Base-by-base conservation (phyloP, 306 rosid species). In the Fragaria iinumae region DNA sequence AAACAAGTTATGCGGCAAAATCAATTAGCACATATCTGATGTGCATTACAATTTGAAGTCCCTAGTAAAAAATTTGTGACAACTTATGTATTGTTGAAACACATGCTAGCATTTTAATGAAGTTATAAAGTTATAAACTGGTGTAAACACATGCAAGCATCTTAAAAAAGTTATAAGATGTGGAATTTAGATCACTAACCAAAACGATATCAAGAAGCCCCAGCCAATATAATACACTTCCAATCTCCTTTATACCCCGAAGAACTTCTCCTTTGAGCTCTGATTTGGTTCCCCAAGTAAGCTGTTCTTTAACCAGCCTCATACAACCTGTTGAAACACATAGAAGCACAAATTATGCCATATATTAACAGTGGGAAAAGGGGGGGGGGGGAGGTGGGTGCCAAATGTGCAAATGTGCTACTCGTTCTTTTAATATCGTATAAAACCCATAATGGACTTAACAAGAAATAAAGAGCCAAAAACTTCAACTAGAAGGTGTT, bases 211-310 rank as follows among this genome's bases (percentile, higher is more conserved):
- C 98, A 79, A 95, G 92, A 77, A 95, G 93, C 70, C 98, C 97
- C 88, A 90, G 88, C 95, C 96, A 95, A 79, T 95, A 95, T 67
- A 92, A 76, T 71, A 92, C 93, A 81, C 98, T 95, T 88, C 98
- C 98, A 77, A 90, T 95, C 92, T 95, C 98, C 84, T 95, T 95
- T 71, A 95, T 92, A 75, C 93, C 96, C 69, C 87, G 90, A 71
- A 95, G 96, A 86, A 95, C 95, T 87, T 95, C 96, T 23, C 87
- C 79, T 87, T 92, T 95, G 69, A 95, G 87, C 85, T 92, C 97
- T 69, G 91, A 69, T 80, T 95, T 95, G 56, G 93, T 76, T 76
- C 88, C 96, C 98, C 98, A 95, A 76, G 87, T 88, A 76, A 95
- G 97, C 81, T 85, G 88, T 80, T 95, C 98, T 75, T 95, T 92